Percentiles rank a stretch among this genome's conserved stretches.
Conservation (phyloP, 371 early-diverging fungal genomes). For the Circinella umbellata region DNA sequence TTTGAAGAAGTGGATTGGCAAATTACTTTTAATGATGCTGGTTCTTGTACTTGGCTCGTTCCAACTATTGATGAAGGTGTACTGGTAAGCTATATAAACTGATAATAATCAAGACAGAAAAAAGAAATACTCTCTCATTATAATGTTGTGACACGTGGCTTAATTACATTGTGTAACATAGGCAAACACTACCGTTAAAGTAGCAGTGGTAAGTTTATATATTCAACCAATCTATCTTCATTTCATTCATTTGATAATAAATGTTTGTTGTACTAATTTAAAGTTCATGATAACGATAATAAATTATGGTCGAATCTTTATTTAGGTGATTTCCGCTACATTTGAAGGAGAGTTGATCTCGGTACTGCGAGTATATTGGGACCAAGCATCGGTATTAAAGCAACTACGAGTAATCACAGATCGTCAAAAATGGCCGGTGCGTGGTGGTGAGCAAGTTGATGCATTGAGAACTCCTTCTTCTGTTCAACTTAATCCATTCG, state of each 20-base stretch:
- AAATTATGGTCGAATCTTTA: neutral
- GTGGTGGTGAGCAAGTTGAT: conserved; percentile 39
- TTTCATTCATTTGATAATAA: neutral
- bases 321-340: conserved; percentile 42
- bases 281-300: no score
- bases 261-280: no score
- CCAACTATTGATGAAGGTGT: conserved; percentile 35
- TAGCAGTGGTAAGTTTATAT: conserved; percentile 34
- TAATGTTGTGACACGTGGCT: conserved; percentile 21
- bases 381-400: conserved; percentile 50
- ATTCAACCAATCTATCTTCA: neutral
- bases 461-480: conserved; percentile 26
- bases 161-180: conserved; percentile 22
- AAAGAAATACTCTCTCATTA: neutral
- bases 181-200: conserved; percentile 38
- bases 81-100: conserved; percentile 18
- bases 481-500: conserved; percentile 27
- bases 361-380: conserved; percentile 46
- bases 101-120: neutral
- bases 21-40: conserved; percentile 36
- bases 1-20: conserved; percentile 53
- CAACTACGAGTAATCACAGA: conserved; percentile 42
- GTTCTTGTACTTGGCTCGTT: conserved; percentile 46
- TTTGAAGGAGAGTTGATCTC: conserved; percentile 39
- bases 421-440: conserved; percentile 41